Evolutionary conservation across 257 asterid species (phyloP), one percentile per base, ranked within the genome.

Genomic region (Plantago major): DNA sequence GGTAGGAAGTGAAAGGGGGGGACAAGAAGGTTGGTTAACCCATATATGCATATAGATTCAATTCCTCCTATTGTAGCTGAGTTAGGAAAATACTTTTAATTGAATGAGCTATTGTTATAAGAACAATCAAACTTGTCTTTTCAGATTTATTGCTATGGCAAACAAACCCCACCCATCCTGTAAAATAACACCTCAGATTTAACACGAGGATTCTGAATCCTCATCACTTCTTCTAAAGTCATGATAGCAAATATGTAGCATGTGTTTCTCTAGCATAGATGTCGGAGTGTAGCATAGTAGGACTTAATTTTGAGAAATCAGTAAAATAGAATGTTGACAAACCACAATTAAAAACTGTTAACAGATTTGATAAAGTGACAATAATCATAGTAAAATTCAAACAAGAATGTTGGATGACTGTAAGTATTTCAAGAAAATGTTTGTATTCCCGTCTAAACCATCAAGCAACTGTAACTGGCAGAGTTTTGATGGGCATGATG

Each of bases 391-490:
- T 33, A 33, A 33, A 33, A 33, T 33, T 33, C 6, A 33, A 33
- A 33, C 40, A 18, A 56, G 10, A 11, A 54, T 52, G 55, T 53
- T 45, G 19, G 56, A n/a, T 11, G 58, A 53, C 28, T 53, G 58
- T 53, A 19, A 53, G 58, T 11, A 63, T 15, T 60, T 53, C 43
- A 58, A 46, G 45, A 60, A 60, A 33, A 45, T 15, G 28, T 5
- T 57, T 37, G 28, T 50, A 52, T 58, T 50, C 65, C 54, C 43
- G 46, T 51, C 50, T 58, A 37, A 67, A 43, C 57, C 15, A 11
- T 40, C 42, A 8, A 42, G 13, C 68, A 49, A 16, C 53, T 45
- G n/a, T 54, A 40, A 7, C 28, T 37, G 8, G 60, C 45, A 56
- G 55, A 38, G 17, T 45, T 56, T 55, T 30, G 28, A 60, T 48